Base-by-base conservation (phyloP, 2,329 filamentous ascomycete species). In the Xylariaceae sp. region DNA sequence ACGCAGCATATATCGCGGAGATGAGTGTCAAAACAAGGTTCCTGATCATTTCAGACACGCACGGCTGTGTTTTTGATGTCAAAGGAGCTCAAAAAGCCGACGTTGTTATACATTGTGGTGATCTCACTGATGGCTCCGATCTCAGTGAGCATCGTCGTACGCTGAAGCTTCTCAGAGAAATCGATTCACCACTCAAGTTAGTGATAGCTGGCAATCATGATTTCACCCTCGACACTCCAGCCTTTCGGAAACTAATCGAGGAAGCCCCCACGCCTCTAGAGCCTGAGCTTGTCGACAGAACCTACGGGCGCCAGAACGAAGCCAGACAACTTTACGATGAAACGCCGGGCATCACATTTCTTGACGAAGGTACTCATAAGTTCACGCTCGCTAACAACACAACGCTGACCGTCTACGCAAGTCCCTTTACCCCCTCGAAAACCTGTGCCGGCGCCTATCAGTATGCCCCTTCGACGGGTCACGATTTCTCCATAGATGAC, bases 191-290 rank as follows among this genome's bases (percentile, higher is more conserved):
- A 0, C 60, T 77, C 3, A 80, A 79, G 47, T 57, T 80, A 1
- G 63, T 72, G 6, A 78, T 81, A 39, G 68, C 76, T 2, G 76
- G 77, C 1, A 80, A 79, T 45, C 75, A 80, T 51, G 75, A 81
- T 51, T 76, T 76, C 38, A 71, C 67, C 0, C 60, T 74, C 2
- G 69, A 74, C 31, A 40, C 52, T 1, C 55, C 57, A 0, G 58
- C 58, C 0, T 80, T 75, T 43, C 50, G 65, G 39, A 10, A 51
- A 2, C 66, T 66, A 39, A 73, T 72, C 39, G 17, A 47, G 10
- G 51, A 51, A 22, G 45, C 45, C 0, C 11, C 14, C 1, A 11
- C 35, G 1, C 19, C 36, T 0, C 41, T 59, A 5, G 57, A 61
- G 0, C 50, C 54, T 1, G 60, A 59, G 1, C 49, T 61, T 0